phyloP scores from a whole-genome alignment of 1,284 basidiomycete species.

The Meripilus lineatus region DNA sequence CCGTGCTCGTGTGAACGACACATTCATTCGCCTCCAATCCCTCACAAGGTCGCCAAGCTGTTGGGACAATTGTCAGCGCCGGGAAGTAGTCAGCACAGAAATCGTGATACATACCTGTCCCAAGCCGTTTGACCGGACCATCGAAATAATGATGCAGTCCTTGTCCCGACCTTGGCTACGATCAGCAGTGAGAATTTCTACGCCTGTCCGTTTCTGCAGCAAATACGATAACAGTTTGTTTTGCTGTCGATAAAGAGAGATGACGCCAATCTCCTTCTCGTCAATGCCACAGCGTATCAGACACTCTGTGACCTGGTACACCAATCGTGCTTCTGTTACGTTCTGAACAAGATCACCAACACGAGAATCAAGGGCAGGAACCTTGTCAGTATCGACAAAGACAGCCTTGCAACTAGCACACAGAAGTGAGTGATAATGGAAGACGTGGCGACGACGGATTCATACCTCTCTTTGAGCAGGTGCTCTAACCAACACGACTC shows the following conservation, averaged over 20 bases:
- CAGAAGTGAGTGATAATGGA: constrained; percentile 1
- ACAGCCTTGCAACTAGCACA: constrained; percentile 70
- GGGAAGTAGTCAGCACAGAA: constrained; percentile 2
- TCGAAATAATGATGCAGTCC: constrained; percentile 89
- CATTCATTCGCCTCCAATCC: constrained; percentile 95
- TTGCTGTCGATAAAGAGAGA: constrained; percentile 93
- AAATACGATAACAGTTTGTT: constrained; percentile 76
- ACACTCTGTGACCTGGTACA: constrained; percentile 60
- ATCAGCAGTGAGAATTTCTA: constrained; percentile 95
- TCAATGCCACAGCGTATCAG: constrained; percentile 64
- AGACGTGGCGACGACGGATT: neutral
- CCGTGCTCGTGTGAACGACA: constrained; percentile 91
- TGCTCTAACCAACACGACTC: constrained; percentile 66
- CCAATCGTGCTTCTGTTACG: constrained; percentile 66
- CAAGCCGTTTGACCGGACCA: constrained; percentile 82
- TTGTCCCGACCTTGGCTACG: constrained; percentile 96
- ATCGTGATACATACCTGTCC: constrained; percentile 52
- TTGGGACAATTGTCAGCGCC: constrained; percentile 5
- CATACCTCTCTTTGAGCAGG: constrained; percentile 63
- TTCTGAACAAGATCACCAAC: constrained; percentile 90
- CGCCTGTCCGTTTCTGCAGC: constrained; percentile 43
- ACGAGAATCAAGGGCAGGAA: constrained; percentile 77
- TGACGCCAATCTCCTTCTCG: constrained; percentile 76
- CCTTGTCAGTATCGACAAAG: constrained; percentile 87
- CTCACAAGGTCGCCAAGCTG: constrained; percentile 89